These are phyloP conservation scores for Stemphylium beticola DNA, from an alignment of 2,329 filamentous ascomycete genomes.

Conservation along the genomic window DNA sequence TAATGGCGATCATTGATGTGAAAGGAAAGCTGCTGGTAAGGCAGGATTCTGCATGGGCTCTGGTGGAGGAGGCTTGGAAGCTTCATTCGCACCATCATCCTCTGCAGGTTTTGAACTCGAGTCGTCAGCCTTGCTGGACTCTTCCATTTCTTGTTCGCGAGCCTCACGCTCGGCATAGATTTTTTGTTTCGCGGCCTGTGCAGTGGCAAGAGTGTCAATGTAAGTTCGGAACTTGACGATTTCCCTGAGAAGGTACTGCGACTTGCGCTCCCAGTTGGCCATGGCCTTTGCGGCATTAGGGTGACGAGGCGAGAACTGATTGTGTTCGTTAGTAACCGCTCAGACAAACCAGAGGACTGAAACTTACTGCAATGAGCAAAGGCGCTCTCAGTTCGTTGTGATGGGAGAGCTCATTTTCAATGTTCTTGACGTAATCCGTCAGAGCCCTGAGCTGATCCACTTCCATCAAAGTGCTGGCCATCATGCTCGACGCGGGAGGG, in stretches of 20 bases:
- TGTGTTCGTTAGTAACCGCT: constrained; percentile 16
- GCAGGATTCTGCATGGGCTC: constrained; percentile 7
- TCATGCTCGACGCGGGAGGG: constrained; percentile 88
- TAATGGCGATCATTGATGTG: constrained; percentile 12
- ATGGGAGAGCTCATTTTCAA: constrained; percentile 82
- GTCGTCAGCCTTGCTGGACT: constrained; percentile 18
- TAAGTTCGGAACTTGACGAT: constrained; percentile 98
- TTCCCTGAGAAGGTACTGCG: constrained; percentile 85
- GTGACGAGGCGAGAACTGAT: constrained; percentile 78
- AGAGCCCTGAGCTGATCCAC: constrained; percentile 80
- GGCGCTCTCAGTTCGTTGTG: constrained; percentile 89
- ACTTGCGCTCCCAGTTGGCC: constrained; percentile 97
- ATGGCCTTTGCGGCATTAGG: constrained; percentile 83
- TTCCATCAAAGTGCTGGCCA: constrained; percentile 78
- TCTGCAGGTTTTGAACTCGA: constrained; percentile 22
- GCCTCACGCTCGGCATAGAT: constrained; percentile 62
- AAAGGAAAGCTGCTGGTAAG: constrained; percentile 10
- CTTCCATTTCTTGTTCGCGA: constrained; percentile 25
- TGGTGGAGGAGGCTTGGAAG: constrained; percentile 28
- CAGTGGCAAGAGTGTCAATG: constrained; percentile 80
- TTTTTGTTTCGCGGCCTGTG: constrained; percentile 71
- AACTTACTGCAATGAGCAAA: constrained; percentile 78
- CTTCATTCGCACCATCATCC: constrained; percentile 45
- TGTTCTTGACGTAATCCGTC: constrained; percentile 77
- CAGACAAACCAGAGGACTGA: background rate